Evolutionary conservation across 2,329 filamentous ascomycete species (phyloP).

Genomic region (Delphinella strobiligena): DNA sequence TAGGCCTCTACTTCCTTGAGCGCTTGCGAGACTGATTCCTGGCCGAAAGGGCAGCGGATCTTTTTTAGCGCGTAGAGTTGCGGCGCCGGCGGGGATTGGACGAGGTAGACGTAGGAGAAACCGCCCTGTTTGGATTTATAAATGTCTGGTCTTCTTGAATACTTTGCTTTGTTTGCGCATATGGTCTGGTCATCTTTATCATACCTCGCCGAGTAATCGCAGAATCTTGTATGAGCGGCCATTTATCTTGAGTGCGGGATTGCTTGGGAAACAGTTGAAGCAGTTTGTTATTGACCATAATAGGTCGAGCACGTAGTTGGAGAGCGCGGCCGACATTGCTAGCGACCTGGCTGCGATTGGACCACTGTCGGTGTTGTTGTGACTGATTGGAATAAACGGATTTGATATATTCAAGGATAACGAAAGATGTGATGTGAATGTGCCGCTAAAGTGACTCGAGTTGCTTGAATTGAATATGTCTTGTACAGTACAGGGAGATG

Average conservation of each 20-base stretch:
- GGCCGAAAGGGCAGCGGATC: slow-evolving; percentile 94
- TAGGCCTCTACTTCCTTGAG: slow-evolving; percentile 98
- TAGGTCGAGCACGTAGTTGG: slow-evolving; percentile 65
- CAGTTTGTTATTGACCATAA: slow-evolving; percentile 89
- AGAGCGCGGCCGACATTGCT: slow-evolving; percentile 14
- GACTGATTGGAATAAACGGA: too few relatives aligned
- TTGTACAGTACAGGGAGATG: too few relatives aligned
- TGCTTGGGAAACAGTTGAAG: slow-evolving; percentile 90
- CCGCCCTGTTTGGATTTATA: slow-evolving; percentile 52
- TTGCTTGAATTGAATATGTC: too few relatives aligned
- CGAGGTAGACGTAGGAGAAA: slow-evolving; percentile 98
- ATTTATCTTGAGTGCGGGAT: slow-evolving; percentile 91
- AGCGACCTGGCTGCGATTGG: too few relatives aligned
- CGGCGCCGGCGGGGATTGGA: slow-evolving; percentile 75
- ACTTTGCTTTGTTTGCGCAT: too few relatives aligned
- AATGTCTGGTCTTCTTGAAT: neutral
- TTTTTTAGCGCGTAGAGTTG: slow-evolving; percentile 93
- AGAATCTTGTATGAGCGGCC: slow-evolving; percentile 90
- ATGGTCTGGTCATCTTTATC: neutral
- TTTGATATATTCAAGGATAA: too few relatives aligned
- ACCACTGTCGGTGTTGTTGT: too few relatives aligned
- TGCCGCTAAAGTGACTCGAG: too few relatives aligned
- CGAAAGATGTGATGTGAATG: too few relatives aligned
- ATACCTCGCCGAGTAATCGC: slow-evolving; percentile 79
- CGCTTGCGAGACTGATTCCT: slow-evolving; percentile 87